Base-by-base conservation (phyloP, 345 rosid species). In the Durio zibethinus region DNA sequence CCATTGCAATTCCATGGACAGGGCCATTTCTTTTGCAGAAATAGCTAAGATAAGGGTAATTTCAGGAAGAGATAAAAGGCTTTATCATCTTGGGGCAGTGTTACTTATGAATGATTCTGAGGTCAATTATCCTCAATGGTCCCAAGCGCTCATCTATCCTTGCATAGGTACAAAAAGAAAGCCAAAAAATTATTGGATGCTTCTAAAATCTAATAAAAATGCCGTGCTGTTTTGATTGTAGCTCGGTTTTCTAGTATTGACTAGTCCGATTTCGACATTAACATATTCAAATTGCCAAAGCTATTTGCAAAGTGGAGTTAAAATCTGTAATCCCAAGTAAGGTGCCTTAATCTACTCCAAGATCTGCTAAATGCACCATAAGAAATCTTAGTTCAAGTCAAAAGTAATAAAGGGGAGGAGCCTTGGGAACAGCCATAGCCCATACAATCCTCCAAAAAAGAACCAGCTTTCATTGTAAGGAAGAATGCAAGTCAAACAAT, bases 41-140 rank as follows among this genome's bases (percentile, higher is more conserved):
- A 76, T 20, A 69, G 70, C 38, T 48, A 64, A 72, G 79, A 76
- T 63, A 70, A 79, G 8, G 68, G 8, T 75, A 79, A 62, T 74
- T 48, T 27, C 80, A 76, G 77, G 66, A 80, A 72, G 50, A 74
- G 80, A 72, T 68, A 62, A 80, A 18, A 63, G 57, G 11, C 77
- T 63, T 80, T 83, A 83, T 83, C 85, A 79, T 76, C 65, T 68
- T 14, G 45, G 74, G 38, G 61, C 61, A 68, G 16, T 38, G 62
- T 54, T 70, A 60, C 56, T 42, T 70, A 69, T 62, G 71, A 4
- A 65, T 67, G 78, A 78, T 78, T 74, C 62, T 59, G n/a, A 71
- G 64, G 67, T 76, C 61, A 62, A 80, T 56, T 68, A 81, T 40
- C 60, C 23, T 50, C 33, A 60, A 84, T 68, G 74, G 84, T 79